Evolutionary conservation across 345 rosid genomes (phyloP), one percentile per base, ranked within the genome.

Genomic region (Reutealis trisperma): DNA sequence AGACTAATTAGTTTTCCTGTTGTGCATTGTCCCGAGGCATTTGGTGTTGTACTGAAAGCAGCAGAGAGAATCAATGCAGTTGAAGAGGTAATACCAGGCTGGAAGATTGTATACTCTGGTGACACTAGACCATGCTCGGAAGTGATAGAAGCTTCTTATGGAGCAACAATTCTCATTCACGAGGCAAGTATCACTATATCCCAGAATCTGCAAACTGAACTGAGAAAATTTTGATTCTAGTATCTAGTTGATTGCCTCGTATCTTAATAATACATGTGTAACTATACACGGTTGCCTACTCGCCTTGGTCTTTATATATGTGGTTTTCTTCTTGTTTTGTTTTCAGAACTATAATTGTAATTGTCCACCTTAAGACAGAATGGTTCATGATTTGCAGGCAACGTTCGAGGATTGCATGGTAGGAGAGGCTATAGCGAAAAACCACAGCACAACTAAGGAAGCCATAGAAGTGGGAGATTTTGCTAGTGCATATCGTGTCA

Each of bases 381-480:
- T 47, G 12, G 55, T 15, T 51, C 12, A 51, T 51, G 55, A 51
- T 2, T 66, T 73, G 77, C 88, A 94, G 98, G 98, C 99, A 0
- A 95, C 98, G 2, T 95, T 95, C 73, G 99, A 95, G 85, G 98
- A 93, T 74, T 90, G 84, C 5, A 79, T 95, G 94, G 81, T 84
- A 80, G 98, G 93, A 10, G 97, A 95, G 79, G 98, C 99, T n/a
- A 75, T 93, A 41, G 93, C 93, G 0, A 90, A 80, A 76, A 95
- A 93, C 90, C 99, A 95, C 87, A 93, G 99, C 91, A 95, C 99
- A 12, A 93, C 98, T 2, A 86, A 88, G 85, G 99, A 95, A 88
- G 97, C 99, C 25, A 87, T 95, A 24, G 94, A 90, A 62, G 84
- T 90, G 9, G 97, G 99, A 15, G 80, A 88, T 12, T 71, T 89